phyloP scores from a whole-genome alignment of 208 protist genomes.

The Naegleria gruberi region DNA sequence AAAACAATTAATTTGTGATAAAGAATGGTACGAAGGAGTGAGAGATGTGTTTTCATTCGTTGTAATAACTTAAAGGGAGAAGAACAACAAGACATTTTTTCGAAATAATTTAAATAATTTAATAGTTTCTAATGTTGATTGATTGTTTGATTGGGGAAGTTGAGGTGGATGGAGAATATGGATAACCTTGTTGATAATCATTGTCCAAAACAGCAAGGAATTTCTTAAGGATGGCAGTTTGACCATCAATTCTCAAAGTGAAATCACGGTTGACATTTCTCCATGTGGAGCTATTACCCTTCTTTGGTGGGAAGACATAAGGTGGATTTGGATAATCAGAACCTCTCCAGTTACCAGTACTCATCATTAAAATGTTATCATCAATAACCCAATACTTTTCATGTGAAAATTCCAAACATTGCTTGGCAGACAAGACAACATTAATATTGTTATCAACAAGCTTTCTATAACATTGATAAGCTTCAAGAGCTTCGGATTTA shows the following conservation, averaged over 20 bases:
- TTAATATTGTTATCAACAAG: constrained; percentile 23
- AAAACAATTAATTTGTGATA: background rate
- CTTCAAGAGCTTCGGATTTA: constrained; percentile 27
- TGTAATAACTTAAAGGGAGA: too few species aligned
- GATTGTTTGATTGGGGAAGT: background rate
- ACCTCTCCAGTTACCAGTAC: constrained; percentile 39
- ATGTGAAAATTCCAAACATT: constrained; percentile 37
- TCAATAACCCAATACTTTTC: constrained; percentile 45
- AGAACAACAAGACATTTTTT: too few species aligned
- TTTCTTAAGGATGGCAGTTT: background rate
- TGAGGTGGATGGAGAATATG: background rate
- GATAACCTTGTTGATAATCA: background rate
- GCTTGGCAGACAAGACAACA: constrained; percentile 28
- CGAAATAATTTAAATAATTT: background rate
- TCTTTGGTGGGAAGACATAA: constrained; percentile 22
- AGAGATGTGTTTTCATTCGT: too few species aligned
- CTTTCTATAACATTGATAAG: constrained; percentile 34
- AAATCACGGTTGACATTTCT: constrained; percentile 42
- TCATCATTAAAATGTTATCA: constrained; percentile 29
- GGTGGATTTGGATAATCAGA: constrained; percentile 40
- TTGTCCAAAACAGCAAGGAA: background rate
- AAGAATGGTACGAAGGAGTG: background rate
- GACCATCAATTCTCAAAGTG: constrained; percentile 31
- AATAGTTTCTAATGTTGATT: background rate
- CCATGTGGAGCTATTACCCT: constrained; percentile 20